phyloP scores from a whole-genome alignment of 1,284 basidiomycete genomes.

The Anthracocystis walkeri region DNA sequence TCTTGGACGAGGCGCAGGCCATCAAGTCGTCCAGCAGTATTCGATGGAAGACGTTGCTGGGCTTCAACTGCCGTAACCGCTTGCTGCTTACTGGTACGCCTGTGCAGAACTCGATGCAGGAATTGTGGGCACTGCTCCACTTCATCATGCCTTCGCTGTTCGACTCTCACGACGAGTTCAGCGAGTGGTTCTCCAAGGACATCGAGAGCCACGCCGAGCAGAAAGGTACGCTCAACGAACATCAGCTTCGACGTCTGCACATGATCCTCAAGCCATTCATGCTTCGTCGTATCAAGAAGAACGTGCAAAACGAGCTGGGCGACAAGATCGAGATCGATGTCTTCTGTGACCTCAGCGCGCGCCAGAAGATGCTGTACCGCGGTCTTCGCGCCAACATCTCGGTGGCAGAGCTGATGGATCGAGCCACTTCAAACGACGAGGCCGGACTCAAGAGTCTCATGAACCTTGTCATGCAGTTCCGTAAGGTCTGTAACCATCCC shows the following conservation, averaged over 20 bases:
- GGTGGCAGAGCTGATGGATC: slow-evolving; percentile 91
- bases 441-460: slow-evolving; percentile 92
- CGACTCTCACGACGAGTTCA: slow-evolving; percentile 99
- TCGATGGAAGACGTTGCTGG: slow-evolving; percentile 96
- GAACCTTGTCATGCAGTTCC: slow-evolving; percentile 99
- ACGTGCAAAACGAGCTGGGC: slow-evolving; percentile 99
- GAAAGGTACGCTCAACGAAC: slow-evolving; percentile 88
- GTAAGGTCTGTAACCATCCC: slow-evolving; percentile 99
- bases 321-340: slow-evolving; percentile 99
- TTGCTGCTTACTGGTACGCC: slow-evolving; percentile 96
- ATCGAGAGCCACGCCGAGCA: slow-evolving; percentile 88
- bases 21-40: slow-evolving; percentile 99
- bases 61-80: slow-evolving; percentile 95
- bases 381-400: slow-evolving; percentile 92
- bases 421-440: slow-evolving; percentile 87
- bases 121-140: slow-evolving; percentile 98
- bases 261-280: slow-evolving; percentile 99
- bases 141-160: slow-evolving; percentile 99
- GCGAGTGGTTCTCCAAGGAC: slow-evolving; percentile 99
- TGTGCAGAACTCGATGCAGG: slow-evolving; percentile 99
- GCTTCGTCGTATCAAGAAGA: slow-evolving; percentile 95
- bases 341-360: slow-evolving; percentile 91
- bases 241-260: slow-evolving; percentile 92
- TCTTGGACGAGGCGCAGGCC: slow-evolving; percentile 98
- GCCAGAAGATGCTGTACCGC: slow-evolving; percentile 92